Evolutionary conservation across 2,329 filamentous ascomycete species (phyloP).

Genomic region (Penicillium janthinellum): DNA sequence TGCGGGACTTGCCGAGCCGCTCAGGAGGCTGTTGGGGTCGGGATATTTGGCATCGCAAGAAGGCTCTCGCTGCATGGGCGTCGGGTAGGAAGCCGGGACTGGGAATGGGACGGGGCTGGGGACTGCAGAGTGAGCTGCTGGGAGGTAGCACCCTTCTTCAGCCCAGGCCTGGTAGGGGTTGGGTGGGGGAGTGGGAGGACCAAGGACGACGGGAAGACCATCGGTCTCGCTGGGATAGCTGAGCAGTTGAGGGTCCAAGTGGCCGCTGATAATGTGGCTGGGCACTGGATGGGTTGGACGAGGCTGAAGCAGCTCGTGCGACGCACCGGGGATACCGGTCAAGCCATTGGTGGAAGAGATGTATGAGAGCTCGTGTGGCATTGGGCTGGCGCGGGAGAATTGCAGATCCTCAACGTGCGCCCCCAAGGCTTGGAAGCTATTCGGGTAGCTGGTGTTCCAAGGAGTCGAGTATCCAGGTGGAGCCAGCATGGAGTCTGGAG

Average conservation of each 20-base stretch:
- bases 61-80: constrained; percentile 16
- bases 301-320: constrained; percentile 47
- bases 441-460: constrained; percentile 57
- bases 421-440: constrained; percentile 29
- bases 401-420: constrained; percentile 48
- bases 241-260: constrained; percentile 48
- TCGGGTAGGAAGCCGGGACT: constrained; percentile 2
- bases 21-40: constrained; percentile 5
- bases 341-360: constrained; percentile 38
- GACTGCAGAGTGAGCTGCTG: not conserved
- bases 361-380: constrained; percentile 33
- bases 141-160: constrained; percentile 4
- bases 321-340: constrained; percentile 46
- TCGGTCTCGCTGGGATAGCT: constrained; percentile 29
- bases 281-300: constrained; percentile 30
- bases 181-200: not conserved
- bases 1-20: not conserved
- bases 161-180: constrained; percentile 16
- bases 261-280: constrained; percentile 28
- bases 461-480: constrained; percentile 43
- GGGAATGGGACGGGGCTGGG: constrained; percentile 16
- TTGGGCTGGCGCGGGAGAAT: constrained; percentile 39
- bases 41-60: constrained; percentile 16
- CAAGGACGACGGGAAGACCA: constrained; percentile 8
- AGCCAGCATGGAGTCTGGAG: constrained; percentile 26